These are phyloP conservation scores for Rhynchospora breviuscula DNA, from an alignment of 176 grass and related monocot species.

Conservation along the genomic window DNA sequence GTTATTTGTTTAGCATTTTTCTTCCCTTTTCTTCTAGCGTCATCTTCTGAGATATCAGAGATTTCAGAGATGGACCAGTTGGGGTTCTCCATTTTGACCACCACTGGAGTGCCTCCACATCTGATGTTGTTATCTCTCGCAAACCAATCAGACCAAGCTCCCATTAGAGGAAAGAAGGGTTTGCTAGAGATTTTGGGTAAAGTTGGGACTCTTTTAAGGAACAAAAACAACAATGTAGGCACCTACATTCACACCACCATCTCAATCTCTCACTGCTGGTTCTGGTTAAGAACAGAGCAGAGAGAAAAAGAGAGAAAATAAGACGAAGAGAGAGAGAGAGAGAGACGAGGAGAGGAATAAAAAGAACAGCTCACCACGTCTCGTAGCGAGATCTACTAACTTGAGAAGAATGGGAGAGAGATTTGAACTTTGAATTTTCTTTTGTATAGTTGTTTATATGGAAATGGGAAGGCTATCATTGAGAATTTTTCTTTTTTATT, in stretches of 20 bases:
- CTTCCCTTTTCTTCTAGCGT: constrained; percentile 25
- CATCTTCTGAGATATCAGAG: constrained; percentile 2
- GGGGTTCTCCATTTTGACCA: constrained; percentile 57
- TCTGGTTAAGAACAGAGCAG: constrained; percentile 9
- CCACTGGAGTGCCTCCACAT: constrained; percentile 36
- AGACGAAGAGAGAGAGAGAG: constrained; percentile 12
- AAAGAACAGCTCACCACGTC: constrained; percentile 32
- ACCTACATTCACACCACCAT: constrained; percentile 8
- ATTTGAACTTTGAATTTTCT: constrained; percentile 22
- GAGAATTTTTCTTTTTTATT: not conserved
- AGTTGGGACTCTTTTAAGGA: not conserved
- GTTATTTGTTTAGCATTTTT: constrained; percentile 56
- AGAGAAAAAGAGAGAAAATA: not conserved
- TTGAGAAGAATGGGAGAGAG: not conserved
- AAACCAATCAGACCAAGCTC: constrained; percentile 33
- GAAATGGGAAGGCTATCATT: not conserved
- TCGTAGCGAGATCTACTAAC: constrained; percentile 1
- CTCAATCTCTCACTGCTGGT: constrained; percentile 23
- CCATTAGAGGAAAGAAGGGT: constrained; percentile 26
- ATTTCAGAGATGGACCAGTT: constrained; percentile 54
- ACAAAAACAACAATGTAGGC: constrained; percentile 12
- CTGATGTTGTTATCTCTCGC: constrained; percentile 13
- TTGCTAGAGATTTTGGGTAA: not conserved
- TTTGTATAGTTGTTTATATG: constrained; percentile 12
- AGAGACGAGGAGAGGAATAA: constrained; percentile 16